A percentile compares a stretch with the other conserved stretches of the same genome.
These are phyloP conservation scores for Penstemon eatonii DNA, from an alignment of 257 asterid species.

Conservation along the genomic window DNA sequence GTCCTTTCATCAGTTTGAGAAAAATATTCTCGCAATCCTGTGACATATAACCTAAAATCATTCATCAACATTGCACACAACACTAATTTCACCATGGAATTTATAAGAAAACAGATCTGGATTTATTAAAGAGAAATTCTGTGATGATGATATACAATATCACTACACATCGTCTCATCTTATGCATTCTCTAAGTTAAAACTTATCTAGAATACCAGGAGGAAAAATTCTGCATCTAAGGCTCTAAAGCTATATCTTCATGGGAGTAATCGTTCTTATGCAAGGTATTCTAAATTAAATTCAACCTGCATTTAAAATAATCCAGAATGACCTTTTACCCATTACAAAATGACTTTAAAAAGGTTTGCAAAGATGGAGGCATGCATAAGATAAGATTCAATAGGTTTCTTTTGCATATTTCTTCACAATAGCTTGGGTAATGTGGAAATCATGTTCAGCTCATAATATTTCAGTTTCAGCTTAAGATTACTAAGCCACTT, in stretches of 20 bases:
- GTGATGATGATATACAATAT: not conserved
- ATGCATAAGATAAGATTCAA: not conserved
- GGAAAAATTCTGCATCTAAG: not conserved
- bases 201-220: constrained; percentile 10
- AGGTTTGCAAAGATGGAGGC: too few species aligned
- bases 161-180: constrained; percentile 16
- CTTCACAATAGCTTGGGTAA: not conserved
- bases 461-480: too few species aligned
- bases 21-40: constrained; percentile 68
- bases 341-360: too few species aligned
- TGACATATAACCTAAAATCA: constrained; percentile 23
- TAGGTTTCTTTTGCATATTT: not conserved
- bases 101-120: constrained; percentile 11
- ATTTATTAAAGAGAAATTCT: constrained; percentile 2
- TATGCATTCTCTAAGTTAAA: not conserved
- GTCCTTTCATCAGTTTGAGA: constrained; percentile 65
- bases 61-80: constrained; percentile 30
- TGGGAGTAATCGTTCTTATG: not conserved
- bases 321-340: too few species aligned
- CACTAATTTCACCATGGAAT: not conserved
- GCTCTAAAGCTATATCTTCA: not conserved
- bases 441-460: too few species aligned
- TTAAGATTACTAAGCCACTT: too few species aligned
- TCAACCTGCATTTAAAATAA: too few species aligned
- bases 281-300: too few species aligned